Conservation (phyloP, 2,329 filamentous ascomycete genomes). For the Neonectria punicea region DNA sequence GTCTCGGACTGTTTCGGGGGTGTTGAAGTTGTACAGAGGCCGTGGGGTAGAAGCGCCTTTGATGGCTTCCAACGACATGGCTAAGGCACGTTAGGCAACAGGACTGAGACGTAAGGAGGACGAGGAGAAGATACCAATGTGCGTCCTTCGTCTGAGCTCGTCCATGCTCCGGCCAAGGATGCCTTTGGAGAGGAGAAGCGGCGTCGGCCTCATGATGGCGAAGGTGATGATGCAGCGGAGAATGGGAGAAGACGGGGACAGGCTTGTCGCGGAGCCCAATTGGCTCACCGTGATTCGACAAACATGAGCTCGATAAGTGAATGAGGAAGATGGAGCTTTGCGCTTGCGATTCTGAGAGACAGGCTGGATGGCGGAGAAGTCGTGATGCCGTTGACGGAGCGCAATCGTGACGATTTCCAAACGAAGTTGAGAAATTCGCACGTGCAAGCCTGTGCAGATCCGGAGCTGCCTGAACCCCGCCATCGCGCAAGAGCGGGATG, state of each 20-base stretch:
- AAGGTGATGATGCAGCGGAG: slow-evolving; percentile 22
- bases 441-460: slow-evolving; percentile 21
- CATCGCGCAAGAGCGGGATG: neutral
- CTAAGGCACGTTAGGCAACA: slow-evolving; percentile 53
- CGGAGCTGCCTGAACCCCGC: neutral
- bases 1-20: slow-evolving; percentile 56
- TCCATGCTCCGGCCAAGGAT: slow-evolving; percentile 69
- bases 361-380: slow-evolving; percentile 5
- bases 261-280: slow-evolving; percentile 36
- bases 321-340: neutral
- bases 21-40: slow-evolving; percentile 72
- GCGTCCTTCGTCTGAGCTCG: slow-evolving; percentile 67
- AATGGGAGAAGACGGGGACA: neutral
- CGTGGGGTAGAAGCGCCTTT: slow-evolving; percentile 72
- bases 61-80: slow-evolving; percentile 75
- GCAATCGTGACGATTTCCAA: slow-evolving; percentile 11
- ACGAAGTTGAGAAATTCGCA: slow-evolving; percentile 21
- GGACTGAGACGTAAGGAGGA: fast-evolving
- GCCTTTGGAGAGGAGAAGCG: slow-evolving; percentile 58
- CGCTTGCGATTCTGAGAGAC: neutral
- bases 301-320: slow-evolving; percentile 32
- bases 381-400: slow-evolving; percentile 11
- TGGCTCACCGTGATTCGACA: slow-evolving; percentile 42
- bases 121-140: slow-evolving; percentile 57
- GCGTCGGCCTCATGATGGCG: slow-evolving; percentile 59